Conservation (phyloP, 176 grass and related monocot genomes). For the Pontederia crassipes region DNA sequence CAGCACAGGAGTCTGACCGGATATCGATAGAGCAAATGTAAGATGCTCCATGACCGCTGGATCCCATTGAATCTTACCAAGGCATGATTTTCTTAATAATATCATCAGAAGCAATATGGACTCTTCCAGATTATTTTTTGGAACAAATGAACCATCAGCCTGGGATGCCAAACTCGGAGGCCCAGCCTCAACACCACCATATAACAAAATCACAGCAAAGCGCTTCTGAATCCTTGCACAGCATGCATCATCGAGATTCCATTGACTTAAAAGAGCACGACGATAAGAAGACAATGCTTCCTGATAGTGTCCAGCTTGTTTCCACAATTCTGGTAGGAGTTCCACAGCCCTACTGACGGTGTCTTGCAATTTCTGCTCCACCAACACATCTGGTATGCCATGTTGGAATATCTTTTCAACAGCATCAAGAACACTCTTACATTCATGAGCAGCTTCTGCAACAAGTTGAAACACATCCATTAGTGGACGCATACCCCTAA, state of each 20-base stretch:
- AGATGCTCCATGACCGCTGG: constrained; percentile 80
- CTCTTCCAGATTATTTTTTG: constrained; percentile 93
- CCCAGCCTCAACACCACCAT: constrained; percentile 62
- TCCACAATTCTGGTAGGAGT: constrained; percentile 87
- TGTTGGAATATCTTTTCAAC: constrained; percentile 85
- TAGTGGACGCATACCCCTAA: not conserved
- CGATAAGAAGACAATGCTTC: constrained; percentile 72
- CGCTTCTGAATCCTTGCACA: constrained; percentile 76
- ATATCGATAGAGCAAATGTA: constrained; percentile 79
- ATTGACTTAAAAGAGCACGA: constrained; percentile 76
- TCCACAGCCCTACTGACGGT: constrained; percentile 85
- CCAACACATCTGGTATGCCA: constrained; percentile 82
- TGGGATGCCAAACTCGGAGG: constrained; percentile 75
- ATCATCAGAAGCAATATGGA: constrained; percentile 86
- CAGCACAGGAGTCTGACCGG: constrained; percentile 68
- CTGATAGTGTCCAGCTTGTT: constrained; percentile 67
- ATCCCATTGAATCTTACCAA: constrained; percentile 82
- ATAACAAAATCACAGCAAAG: constrained; percentile 67
- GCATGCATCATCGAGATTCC: constrained; percentile 78
- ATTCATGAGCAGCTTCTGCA: constrained; percentile 86
- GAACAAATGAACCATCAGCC: constrained; percentile 79
- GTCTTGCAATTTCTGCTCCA: constrained; percentile 80
- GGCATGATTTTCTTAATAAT: constrained; percentile 70
- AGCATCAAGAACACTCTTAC: constrained; percentile 82
- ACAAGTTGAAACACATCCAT: not conserved